A percentile compares a stretch with the other conserved stretches of the same genome.
These are phyloP conservation scores for Aspergillus sp. DNA, from an alignment of 2,329 filamentous ascomycete genomes.

Conservation along the genomic window DNA sequence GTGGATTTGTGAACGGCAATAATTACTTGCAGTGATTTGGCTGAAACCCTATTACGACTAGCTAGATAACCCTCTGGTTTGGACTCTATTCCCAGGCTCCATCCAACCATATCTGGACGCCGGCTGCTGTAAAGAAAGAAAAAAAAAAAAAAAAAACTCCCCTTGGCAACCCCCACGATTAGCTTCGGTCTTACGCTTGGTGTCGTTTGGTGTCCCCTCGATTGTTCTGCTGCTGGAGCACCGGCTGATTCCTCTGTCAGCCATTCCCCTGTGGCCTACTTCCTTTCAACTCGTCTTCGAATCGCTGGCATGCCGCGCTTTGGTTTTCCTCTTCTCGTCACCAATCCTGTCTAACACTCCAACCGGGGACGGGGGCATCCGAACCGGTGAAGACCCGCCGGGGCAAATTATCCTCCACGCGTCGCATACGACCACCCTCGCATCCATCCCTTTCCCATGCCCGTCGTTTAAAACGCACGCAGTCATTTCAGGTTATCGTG, in stretches of 20 bases:
- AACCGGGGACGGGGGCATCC: not conserved
- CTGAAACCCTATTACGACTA: not conserved
- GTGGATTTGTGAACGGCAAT: conserved; percentile 6
- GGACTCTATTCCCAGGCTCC: too few species aligned
- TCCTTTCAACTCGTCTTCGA: too few species aligned
- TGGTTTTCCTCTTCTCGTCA: conserved; percentile 5
- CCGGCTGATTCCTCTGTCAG: too few species aligned
- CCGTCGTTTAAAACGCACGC: not conserved
- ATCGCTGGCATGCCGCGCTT: not conserved
- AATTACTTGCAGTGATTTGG: conserved; percentile 15
- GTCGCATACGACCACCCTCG: not conserved
- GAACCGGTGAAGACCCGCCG: not conserved
- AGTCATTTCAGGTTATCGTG: not conserved
- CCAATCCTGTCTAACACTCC: not conserved
- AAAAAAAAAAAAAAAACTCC: conserved; percentile 16
- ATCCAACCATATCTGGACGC: conserved; percentile 3
- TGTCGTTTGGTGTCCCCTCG: conserved; percentile 9
- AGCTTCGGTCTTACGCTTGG: conserved; percentile 18
- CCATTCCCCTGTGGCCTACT: too few species aligned
- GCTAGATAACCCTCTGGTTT: not conserved
- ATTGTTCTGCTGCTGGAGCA: too few species aligned
- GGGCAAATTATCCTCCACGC: not conserved
- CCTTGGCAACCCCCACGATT: conserved; percentile 25
- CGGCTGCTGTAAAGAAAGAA: conserved; percentile 2
- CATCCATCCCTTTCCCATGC: not conserved